Evolutionary conservation across 441 rosid genomes (phyloP).

Genomic region (Cnidoscolus chayamansa): DNA sequence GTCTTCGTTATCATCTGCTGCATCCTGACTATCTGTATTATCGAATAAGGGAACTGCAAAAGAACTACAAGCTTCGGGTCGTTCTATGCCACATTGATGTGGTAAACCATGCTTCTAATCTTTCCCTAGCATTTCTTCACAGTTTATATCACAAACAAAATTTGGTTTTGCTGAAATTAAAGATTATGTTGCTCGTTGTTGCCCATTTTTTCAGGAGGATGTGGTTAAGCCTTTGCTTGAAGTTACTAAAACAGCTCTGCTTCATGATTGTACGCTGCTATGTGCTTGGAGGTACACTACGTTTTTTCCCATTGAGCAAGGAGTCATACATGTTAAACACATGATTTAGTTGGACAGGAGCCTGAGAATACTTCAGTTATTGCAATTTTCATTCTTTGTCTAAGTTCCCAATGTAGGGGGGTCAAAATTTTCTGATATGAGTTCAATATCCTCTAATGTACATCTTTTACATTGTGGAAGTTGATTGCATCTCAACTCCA

Average conservation of each 20-base stretch:
- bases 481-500: background rate
- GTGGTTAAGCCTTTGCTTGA: conserved; percentile 84
- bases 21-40: conserved; percentile 92
- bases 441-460: background rate
- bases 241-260: conserved; percentile 82
- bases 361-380: background rate
- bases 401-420: background rate
- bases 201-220: conserved; percentile 62
- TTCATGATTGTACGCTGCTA: conserved; percentile 87
- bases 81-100: conserved; percentile 91
- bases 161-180: background rate
- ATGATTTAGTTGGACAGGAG: background rate
- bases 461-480: conserved; percentile 4
- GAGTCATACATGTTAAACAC: background rate
- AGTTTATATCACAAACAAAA: background rate
- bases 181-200: conserved; percentile 20
- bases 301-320: background rate
- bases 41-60: conserved; percentile 87
- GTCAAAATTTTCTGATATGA: background rate
- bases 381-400: background rate
- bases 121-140: background rate
- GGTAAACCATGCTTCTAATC: conserved; percentile 38
- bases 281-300: conserved; percentile 79
- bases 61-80: conserved; percentile 76
- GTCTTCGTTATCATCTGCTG: conserved; percentile 85